A percentile compares a stretch with the other conserved stretches of the same genome.
Conservation (phyloP, 345 rosid species). For the Rhodamnia rubescens region DNA sequence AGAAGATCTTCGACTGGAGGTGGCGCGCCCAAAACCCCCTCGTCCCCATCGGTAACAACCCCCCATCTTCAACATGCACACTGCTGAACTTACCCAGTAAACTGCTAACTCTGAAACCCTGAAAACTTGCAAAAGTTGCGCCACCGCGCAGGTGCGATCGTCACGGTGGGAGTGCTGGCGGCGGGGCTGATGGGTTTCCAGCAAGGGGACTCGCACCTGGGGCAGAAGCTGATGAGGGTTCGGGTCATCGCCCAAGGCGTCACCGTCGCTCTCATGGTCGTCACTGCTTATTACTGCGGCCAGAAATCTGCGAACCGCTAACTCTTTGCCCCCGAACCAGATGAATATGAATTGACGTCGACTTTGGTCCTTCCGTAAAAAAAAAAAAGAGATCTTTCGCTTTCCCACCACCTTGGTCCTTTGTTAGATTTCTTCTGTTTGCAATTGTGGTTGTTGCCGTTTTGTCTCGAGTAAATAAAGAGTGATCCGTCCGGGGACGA, state of each 20-base stretch:
- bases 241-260: slow-evolving; percentile 25
- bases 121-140: too few species aligned
- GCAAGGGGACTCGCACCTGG: slow-evolving; percentile 20
- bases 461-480: neutral
- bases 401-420: neutral
- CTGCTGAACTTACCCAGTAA: too few species aligned
- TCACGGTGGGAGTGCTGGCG: neutral
- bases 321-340: neutral
- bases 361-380: neutral
- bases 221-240: slow-evolving; percentile 27
- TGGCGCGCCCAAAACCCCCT: neutral
- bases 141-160: neutral
- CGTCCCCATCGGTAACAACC: neutral
- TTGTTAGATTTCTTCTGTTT: neutral
- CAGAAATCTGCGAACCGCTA: neutral
- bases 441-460: neutral
- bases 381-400: neutral
- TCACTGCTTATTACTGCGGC: neutral
- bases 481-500: neutral
- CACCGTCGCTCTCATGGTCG: slow-evolving; percentile 27
- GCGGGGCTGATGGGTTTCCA: slow-evolving; percentile 12
- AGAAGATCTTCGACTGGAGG: neutral
- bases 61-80: neutral
- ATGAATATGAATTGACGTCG: neutral
- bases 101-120: too few species aligned